Percentiles rank a stretch among this genome's conserved stretches.
These are phyloP conservation scores for Penicilliopsis zonata DNA, from an alignment of 495 filamentous ascomycete species.

Conservation along the genomic window DNA sequence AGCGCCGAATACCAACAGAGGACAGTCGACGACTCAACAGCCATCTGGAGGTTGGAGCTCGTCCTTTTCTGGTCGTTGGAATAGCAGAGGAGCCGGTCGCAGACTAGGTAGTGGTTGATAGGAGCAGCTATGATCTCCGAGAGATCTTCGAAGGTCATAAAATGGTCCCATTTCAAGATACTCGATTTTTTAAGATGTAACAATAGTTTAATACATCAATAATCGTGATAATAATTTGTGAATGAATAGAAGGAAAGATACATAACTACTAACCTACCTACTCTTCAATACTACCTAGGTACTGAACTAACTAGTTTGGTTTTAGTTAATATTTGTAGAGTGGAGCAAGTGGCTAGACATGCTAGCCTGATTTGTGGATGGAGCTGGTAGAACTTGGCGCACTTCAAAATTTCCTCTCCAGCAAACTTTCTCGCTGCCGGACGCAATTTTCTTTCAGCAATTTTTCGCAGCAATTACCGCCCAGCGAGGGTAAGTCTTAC, in stretches of 20 bases:
- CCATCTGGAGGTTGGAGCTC: conserved; percentile 21
- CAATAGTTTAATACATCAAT: not conserved
- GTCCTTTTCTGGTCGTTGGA: conserved; percentile 42
- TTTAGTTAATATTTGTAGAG: too few relatives aligned
- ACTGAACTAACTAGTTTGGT: too few relatives aligned
- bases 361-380: conserved; percentile 10
- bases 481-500: too few relatives aligned
- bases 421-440: conserved; percentile 4
- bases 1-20: conserved; percentile 26
- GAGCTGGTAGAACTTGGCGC: conserved; percentile 13
- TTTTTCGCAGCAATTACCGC: conserved; percentile 5
- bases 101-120: conserved; percentile 46
- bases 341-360: too few relatives aligned
- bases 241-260: too few relatives aligned
- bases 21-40: conserved; percentile 8
- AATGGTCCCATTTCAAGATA: too few relatives aligned
- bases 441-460: conserved; percentile 1
- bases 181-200: too few relatives aligned
- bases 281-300: too few relatives aligned
- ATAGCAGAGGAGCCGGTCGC: conserved; percentile 50
- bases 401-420: conserved; percentile 11
- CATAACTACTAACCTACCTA: too few relatives aligned
- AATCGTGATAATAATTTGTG: too few relatives aligned
- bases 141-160: too few relatives aligned
- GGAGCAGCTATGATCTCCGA: not conserved